Base-by-base conservation (phyloP, 2,329 filamentous ascomycete genomes). In the Dothistroma pini region DNA sequence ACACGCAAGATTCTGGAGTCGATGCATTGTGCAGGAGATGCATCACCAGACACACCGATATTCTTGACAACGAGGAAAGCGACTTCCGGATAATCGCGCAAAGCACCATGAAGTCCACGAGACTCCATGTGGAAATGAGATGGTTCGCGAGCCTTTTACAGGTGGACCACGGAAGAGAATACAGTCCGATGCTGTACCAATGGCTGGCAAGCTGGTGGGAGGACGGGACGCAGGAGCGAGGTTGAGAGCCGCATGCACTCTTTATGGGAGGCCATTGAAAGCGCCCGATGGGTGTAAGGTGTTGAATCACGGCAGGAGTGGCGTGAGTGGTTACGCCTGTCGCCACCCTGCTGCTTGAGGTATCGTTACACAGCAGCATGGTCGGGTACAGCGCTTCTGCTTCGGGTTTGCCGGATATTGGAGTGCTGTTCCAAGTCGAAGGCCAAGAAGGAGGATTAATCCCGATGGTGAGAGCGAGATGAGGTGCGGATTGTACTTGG, bases 101-200 rank as follows among this genome's bases (percentile, higher is more conserved):
- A 11, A 14, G 19, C 38, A 41, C 6, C 38, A 31, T 21, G 7
- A 19, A 35, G 51, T 19, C 31, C 8, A 32, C 25, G n/a, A 35
- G n/a, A 35, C 22, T 21, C 31, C 25, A 53, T 53, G 51, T 53
- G 51, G 51, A 53, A 19, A 53, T 53, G n/a, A 35, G 51, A 53
- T 53, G 50, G 50, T 16, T n/a, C 25, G 29, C 9, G n/a, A 53
- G 19, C 8, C 16, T 4, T 29, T 53, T 19, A 29, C 31, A 8
- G 34, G n/a, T 16, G 2, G 22, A 51, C 29, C 10, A 51, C 48
- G 2, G 48, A 25, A 2, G 48, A 51, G 48, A 51, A 31, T 31
- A 7, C 21, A 34, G n/a, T 21, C 31, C 22, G 31, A 19, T 12
- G 21, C 25, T 25, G 48, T 53, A 53, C 51, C 29, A 35, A 53